Evolutionary conservation across 2,329 filamentous ascomycete genomes (phyloP), one percentile per base, ranked within the genome.

Genomic region (Aspergillus nomiae): DNA sequence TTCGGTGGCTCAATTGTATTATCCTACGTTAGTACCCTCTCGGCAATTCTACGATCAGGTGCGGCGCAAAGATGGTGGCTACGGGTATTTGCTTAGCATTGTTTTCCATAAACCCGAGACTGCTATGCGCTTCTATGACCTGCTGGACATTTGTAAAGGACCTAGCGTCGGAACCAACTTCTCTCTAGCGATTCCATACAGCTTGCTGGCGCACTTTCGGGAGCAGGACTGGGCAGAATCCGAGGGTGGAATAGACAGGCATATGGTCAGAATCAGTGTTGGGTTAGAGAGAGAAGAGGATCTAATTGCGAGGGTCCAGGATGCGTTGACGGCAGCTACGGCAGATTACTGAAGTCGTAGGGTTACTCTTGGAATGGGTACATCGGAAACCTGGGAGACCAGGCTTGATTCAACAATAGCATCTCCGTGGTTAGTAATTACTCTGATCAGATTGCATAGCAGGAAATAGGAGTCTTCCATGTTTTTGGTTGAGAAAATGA

Each of bases 71-170:
- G 50, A 65, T 16, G 68, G 67, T 10, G 72, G 73, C 10, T 73
- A 73, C 45, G 71, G 71, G 0, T 67, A 63, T 38, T 46, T 76
- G 2, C 50, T 75, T 3, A 68, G 65, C 24, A 62, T 76, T 21
- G 58, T 67, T 1, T 75, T 75, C 56, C 63, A 62, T 4, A 30
- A 63, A 3, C 57, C 67, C 1, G 38, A 63, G 2, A 60, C 50
- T 19, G 71, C 75, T 2, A 65, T 66, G 11, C 56, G 59, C 1
- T 78, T 78, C 58, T 75, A 74, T 62, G 69, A 77, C 60, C 59
- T 60, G 6, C 62, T 78, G 24, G 66, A 76, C 59, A 64, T 76
- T 10, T 68, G 68, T 24, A 76, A 76, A 58, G 74, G 76, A 0
- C 69, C 71, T 0, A 74, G 66, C 48, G 64, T 74, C 28, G 74